A percentile compares a stretch with the other conserved stretches of the same genome.
These are phyloP conservation scores for Beverwykella pulmonaria DNA, from an alignment of 495 filamentous ascomycete species.

Conservation along the genomic window DNA sequence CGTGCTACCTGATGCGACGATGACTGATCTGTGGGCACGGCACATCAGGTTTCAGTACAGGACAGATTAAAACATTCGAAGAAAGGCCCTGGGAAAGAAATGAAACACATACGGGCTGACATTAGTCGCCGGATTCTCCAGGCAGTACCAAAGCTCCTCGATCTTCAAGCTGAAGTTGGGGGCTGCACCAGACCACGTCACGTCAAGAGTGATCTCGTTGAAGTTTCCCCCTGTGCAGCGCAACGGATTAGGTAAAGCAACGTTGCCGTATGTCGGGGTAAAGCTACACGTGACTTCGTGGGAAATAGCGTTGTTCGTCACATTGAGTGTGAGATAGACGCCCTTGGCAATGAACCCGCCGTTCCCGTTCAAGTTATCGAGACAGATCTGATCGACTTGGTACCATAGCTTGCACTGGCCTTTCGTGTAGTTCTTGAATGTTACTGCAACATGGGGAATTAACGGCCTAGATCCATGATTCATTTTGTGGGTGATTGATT, in stretches of 20 bases:
- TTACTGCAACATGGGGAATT: background rate
- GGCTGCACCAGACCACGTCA: background rate
- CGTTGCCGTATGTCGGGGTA: background rate
- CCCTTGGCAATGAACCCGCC: background rate
- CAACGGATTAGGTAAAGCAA: background rate
- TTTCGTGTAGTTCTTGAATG: slow-evolving; percentile 14
- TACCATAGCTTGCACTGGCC: slow-evolving; percentile 22
- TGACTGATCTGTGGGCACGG: background rate
- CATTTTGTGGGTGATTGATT: background rate
- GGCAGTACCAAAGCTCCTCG: slow-evolving; percentile 22
- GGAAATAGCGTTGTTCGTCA: slow-evolving; percentile 13
- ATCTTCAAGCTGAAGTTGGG: slow-evolving; percentile 11
- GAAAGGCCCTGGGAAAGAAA: too few relatives aligned
- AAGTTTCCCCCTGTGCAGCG: slow-evolving; percentile 21
- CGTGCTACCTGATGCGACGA: slow-evolving; percentile 5
- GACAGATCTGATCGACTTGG: background rate
- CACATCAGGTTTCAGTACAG: background rate
- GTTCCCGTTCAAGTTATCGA: background rate
- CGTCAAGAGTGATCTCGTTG: slow-evolving; percentile 22
- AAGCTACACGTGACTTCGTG: slow-evolving; percentile 7
- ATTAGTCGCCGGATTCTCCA: slow-evolving; percentile 1
- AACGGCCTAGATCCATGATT: too few relatives aligned
- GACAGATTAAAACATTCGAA: background rate
- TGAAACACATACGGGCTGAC: slow-evolving; percentile 4
- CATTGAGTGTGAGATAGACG: slow-evolving; percentile 8